Percentiles rank a stretch among this genome's conserved stretches.
phyloP scores from a whole-genome alignment of 192 early-diverging fungal species.

The Backusella macrospora region DNA sequence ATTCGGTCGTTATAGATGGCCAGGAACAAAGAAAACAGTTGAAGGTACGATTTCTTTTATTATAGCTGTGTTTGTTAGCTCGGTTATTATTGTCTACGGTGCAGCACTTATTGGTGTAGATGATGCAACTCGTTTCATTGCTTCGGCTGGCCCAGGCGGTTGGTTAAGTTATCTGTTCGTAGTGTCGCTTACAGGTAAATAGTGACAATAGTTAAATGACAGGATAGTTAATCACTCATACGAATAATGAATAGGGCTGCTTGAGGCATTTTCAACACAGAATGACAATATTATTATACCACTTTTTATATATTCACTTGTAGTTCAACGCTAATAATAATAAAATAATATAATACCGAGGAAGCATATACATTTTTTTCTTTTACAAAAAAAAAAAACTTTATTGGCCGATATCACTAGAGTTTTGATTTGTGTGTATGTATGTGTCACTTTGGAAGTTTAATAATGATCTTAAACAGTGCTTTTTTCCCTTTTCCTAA shows the following conservation, averaged over 20 bases:
- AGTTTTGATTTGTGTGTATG: no score
- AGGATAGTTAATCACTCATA: neutral
- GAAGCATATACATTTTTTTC: neutral
- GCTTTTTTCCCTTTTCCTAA: neutral
- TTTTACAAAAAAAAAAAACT: neutral
- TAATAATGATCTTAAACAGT: neutral
- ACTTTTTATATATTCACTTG: constrained; percentile 66
- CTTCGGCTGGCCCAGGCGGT: constrained; percentile 29
- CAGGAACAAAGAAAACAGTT: constrained; percentile 74
- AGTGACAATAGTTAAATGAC: neutral
- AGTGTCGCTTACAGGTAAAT: constrained; percentile 44
- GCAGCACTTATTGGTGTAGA: constrained; percentile 14
- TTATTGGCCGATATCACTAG: no score
- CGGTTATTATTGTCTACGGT: constrained; percentile 34
- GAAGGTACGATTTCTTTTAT: constrained; percentile 89
- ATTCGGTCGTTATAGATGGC: constrained; percentile 76
- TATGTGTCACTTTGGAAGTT: neutral
- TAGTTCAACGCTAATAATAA: constrained; percentile 21
- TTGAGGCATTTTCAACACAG: constrained; percentile 89
- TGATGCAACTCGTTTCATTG: constrained; percentile 18
- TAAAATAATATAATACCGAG: neutral
- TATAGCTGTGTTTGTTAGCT: constrained; percentile 58
- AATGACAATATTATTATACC: constrained; percentile 96
- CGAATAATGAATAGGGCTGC: constrained; percentile 49
- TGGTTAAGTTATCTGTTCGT: constrained; percentile 38